Evolutionary conservation across 192 early-diverging fungal species (phyloP).

Genomic region (Rhizophagus prolifer): DNA sequence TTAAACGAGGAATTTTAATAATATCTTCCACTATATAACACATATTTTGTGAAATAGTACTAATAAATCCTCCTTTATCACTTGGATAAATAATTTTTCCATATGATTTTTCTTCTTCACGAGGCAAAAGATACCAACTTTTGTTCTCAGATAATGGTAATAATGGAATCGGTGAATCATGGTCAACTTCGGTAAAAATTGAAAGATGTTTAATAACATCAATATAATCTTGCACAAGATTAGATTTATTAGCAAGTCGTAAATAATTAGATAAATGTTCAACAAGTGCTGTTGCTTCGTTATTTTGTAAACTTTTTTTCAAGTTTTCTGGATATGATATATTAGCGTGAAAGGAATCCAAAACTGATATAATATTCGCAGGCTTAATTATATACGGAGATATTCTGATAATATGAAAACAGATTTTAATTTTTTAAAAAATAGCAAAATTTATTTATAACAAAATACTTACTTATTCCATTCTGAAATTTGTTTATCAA

Average conservation of each 20-base stretch:
- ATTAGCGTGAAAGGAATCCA: background rate
- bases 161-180: background rate
- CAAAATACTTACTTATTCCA: background rate
- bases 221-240: background rate
- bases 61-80: background rate
- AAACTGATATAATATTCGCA: background rate
- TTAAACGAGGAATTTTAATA: background rate
- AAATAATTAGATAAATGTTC: background rate
- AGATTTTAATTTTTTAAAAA: background rate
- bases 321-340: background rate
- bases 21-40: background rate
- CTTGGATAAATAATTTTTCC: background rate
- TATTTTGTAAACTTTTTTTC: background rate
- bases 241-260: background rate
- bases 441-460: too few relatives aligned
- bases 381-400: background rate
- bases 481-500: background rate
- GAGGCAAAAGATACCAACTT: background rate
- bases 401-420: background rate
- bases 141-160: too few relatives aligned
- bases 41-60: background rate
- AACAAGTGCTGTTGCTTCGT: background rate
- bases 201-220: slow-evolving; percentile 11
- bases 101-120: background rate
- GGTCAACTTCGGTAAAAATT: slow-evolving; percentile 2